Percentiles rank a stretch among this genome's conserved stretches.
These are phyloP conservation scores for Hypoxylon intermedium DNA, from an alignment of 495 filamentous ascomycete genomes.

Conservation along the genomic window DNA sequence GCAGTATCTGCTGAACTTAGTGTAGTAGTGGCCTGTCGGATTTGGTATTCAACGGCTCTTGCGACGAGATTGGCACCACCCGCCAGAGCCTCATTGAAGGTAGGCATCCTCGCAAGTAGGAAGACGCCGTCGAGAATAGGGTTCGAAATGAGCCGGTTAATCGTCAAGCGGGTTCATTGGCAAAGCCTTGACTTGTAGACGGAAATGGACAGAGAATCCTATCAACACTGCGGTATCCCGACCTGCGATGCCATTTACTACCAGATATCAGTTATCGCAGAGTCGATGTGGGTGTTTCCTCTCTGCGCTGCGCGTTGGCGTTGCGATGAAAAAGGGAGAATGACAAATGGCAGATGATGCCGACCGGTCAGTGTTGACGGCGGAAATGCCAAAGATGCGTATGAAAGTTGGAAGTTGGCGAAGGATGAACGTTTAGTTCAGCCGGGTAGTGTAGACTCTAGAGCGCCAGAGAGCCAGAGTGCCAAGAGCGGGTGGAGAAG, in stretches of 20 bases:
- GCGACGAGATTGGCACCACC: slow-evolving; percentile 43
- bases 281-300: too few species aligned
- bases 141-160: slow-evolving; percentile 25
- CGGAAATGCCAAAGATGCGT: slow-evolving; percentile 10
- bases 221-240: slow-evolving; percentile 19
- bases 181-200: slow-evolving; percentile 32
- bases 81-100: slow-evolving; percentile 41
- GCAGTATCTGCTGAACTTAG: slow-evolving; percentile 1
- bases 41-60: slow-evolving; percentile 41
- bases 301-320: too few species aligned
- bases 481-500: slow-evolving; percentile 35
- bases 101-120: slow-evolving; percentile 36
- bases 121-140: not conserved
- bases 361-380: slow-evolving; percentile 4
- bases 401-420: slow-evolving; percentile 31
- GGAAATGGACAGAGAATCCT: slow-evolving; percentile 17
- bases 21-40: slow-evolving; percentile 28
- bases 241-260: slow-evolving; percentile 34
- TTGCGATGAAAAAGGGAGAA: slow-evolving; percentile 10
- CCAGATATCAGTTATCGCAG: slow-evolving; percentile 1
- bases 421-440: slow-evolving; percentile 24
- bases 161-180: slow-evolving; percentile 30
- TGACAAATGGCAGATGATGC: slow-evolving; percentile 17
- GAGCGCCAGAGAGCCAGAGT: not conserved
- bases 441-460: too few species aligned